Evolutionary conservation across 306 rosid species (phyloP), one percentile per base, ranked within the genome.

Genomic region (Carpinus fangiana): DNA sequence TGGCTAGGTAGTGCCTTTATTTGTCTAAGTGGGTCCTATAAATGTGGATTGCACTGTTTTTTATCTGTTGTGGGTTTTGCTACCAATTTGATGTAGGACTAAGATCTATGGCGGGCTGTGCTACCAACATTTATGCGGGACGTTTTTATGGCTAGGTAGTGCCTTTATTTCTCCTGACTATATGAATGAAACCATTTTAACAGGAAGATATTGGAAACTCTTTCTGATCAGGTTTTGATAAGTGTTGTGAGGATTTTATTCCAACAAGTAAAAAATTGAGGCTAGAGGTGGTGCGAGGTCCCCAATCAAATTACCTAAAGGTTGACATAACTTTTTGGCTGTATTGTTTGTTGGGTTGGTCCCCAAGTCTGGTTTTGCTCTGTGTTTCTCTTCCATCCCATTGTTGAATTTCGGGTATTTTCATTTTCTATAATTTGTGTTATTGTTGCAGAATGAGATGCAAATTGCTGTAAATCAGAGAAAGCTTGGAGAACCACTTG

Each of bases 401-500:
- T 18, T 1, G 1, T 55, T 23, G 66, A 76, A 48, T 9, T 23
- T 62, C 51, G 69, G 53, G 57, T 45, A 13, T 72, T 45, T 12
- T 71, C 55, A 61, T 55, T 74, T 45, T 53, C 23, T 45, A 2
- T 43, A 26, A 56, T 66, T 36, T 66, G 34, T 50, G 8, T 70
- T 73, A 70, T 84, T 70, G 38, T 60, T 84, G 47, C 89, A 94
- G 98, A 92, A 88, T 74, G 93, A 90, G 83, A 83, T 92, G 89
- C 92, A 78, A 83, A 83, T 74, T 82, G 43, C 96, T 60, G 82
- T 92, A 70, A 80, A 82, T 69, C 93, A 84, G 88, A 90, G 78
- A 81, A 86, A 78, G 90, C 80, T 94, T 79, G 98, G 98, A 81
- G 91, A 62, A 68, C 98, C 98, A 75, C 69, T 64, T 71, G 93